phyloP scores from a whole-genome alignment of 208 protist species.

The Trypanosoma brucei region DNA sequence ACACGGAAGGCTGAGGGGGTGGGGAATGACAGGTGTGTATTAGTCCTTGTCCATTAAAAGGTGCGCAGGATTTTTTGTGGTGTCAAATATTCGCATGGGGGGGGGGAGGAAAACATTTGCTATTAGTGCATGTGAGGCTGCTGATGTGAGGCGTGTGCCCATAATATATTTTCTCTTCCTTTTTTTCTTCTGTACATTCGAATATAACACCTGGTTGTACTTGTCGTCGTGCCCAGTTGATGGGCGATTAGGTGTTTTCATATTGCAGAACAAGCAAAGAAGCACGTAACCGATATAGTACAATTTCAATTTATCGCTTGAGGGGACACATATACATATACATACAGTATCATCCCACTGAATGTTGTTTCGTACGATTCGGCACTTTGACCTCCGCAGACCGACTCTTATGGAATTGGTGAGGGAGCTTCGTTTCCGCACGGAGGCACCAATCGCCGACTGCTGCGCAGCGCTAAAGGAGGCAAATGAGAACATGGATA shows the following conservation, averaged over 20 bases:
- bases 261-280: background rate
- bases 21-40: no score
- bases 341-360: background rate
- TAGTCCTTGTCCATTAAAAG: no score
- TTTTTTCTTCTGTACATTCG: no score
- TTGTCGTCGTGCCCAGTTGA: background rate
- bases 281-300: no score
- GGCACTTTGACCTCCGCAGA: conserved; percentile 34
- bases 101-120: no score
- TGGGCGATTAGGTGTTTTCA: background rate
- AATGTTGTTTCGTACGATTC: conserved; percentile 44
- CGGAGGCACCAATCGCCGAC: conserved; percentile 87
- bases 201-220: no score
- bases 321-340: background rate
- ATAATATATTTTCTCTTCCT: no score
- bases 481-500: conserved; percentile 63
- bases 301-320: background rate
- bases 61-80: no score
- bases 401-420: conserved; percentile 83
- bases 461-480: conserved; percentile 82
- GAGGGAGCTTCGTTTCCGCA: conserved; percentile 82
- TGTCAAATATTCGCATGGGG: no score
- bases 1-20: no score
- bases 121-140: no score
- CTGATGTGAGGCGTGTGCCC: no score